Evolutionary conservation across 768 basidiomycete genomes (phyloP).

Genomic region (Rhizopogon rudus): DNA sequence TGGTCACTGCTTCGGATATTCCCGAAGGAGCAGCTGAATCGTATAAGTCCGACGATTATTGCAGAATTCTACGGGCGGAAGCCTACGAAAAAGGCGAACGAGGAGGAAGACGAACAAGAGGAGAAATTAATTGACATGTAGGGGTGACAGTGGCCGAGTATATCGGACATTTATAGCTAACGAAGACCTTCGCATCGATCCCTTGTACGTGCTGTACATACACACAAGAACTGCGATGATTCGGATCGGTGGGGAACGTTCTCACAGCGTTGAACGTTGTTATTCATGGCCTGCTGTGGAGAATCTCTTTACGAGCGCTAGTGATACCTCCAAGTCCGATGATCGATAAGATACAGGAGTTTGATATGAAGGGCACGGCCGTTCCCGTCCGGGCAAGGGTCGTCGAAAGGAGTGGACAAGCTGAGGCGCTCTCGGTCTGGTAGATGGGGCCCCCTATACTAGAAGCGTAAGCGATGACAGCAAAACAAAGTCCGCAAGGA

Average conservation of each 20-base stretch:
- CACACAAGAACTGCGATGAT: too few relatives aligned
- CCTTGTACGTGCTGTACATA: too few relatives aligned
- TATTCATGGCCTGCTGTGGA: too few relatives aligned
- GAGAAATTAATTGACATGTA: conserved; percentile 68
- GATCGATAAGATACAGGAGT: too few relatives aligned
- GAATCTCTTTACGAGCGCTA: too few relatives aligned
- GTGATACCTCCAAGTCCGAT: too few relatives aligned
- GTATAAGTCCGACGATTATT: conserved; percentile 96
- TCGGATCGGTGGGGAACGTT: too few relatives aligned
- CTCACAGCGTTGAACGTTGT: too few relatives aligned
- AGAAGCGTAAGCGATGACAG: not conserved
- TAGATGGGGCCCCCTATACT: too few relatives aligned
- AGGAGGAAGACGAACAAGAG: conserved; percentile 33
- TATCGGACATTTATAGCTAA: not conserved
- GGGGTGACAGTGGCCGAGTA: conserved; percentile 11
- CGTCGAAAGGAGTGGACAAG: too few relatives aligned
- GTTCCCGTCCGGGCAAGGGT: not conserved
- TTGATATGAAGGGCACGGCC: not conserved
- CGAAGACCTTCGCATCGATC: too few relatives aligned
- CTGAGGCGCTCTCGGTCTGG: too few relatives aligned
- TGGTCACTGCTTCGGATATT: conserved; percentile 97
- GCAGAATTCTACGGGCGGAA: conserved; percentile 91
- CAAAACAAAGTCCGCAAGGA: not conserved
- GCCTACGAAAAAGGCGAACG: conserved; percentile 55
- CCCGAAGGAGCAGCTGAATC: conserved; percentile 98